phyloP scores from a whole-genome alignment of 2,329 filamentous ascomycete genomes.

The Arthrobotrys pseudoclavata region DNA sequence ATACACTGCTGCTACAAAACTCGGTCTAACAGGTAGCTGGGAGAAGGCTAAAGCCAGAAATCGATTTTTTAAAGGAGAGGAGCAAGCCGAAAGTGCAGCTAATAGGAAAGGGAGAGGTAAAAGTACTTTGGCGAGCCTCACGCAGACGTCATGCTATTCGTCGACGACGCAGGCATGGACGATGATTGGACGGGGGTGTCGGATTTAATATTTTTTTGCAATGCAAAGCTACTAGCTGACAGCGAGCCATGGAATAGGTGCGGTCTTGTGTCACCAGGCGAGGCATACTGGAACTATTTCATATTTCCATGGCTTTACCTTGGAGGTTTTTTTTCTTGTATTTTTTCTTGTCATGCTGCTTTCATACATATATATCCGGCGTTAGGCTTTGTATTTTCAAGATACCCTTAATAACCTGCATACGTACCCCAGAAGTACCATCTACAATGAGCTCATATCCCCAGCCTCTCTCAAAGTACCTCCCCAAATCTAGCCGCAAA shows the following conservation, averaged over 20 bases:
- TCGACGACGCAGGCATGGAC: conserved; percentile 9
- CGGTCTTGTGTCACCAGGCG: background rate
- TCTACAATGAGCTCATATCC: background rate
- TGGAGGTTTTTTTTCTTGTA: background rate
- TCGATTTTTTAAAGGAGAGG: conserved; percentile 37
- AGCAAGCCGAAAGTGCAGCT: conserved; percentile 19
- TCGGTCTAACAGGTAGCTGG: conserved; percentile 26
- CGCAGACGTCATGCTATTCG: conserved; percentile 13
- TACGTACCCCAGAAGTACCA: background rate
- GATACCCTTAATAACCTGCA: conserved; percentile 5
- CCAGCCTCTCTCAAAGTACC: background rate
- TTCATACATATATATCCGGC: background rate
- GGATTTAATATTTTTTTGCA: background rate
- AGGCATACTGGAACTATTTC: background rate
- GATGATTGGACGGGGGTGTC: background rate
- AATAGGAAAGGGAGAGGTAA: background rate
- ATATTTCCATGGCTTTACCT: background rate
- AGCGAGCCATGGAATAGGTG: background rate
- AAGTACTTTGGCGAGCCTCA: background rate
- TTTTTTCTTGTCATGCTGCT: background rate
- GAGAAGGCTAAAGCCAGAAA: conserved; percentile 1
- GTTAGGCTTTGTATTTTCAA: conserved; percentile 5
- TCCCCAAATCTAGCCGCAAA: background rate
- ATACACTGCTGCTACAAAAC: conserved; percentile 33
- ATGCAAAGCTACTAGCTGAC: background rate